Base-by-base conservation (phyloP, 2,329 filamentous ascomycete genomes). In the Hymenoscyphus linearis region DNA sequence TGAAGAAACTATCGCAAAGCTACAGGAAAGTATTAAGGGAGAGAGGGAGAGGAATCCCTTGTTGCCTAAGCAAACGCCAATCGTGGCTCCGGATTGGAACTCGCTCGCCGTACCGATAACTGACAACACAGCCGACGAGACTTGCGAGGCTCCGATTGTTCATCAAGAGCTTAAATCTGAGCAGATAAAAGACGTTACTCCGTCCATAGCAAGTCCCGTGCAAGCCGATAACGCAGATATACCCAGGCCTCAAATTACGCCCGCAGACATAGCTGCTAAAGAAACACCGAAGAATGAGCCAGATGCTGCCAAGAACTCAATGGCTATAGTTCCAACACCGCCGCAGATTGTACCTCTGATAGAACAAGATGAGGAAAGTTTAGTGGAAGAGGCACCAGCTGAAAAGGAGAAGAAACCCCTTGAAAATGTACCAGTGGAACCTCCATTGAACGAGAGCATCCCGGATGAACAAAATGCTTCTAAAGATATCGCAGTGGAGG, bases 1-100 rank as follows among this genome's bases (percentile, higher is more conserved):
- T 22, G 71, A 71, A 55, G 64, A 68, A 27, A 71, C 73, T 55
- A 69, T 73, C 40, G 63, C 67, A 10, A 67, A 66, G 40, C 57
- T 69, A 14, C 61, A 69, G 47, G 62, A 62, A n/a, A 36, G 70
- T 52, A 65, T 71, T 50, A 58, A 60, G 6, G 40, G 64, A 57
- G 54, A 63, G 5, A 40, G 58, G 10, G 62, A 62, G 27, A 59
- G 65, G 18, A 68, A 70, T 55, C 66, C 67, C 16, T 54, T 68
- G 22, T 58, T 67, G 10, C 61, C 64, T 37, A 59, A 44, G 26
- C 53, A 55, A 5, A 59, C 63, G 12, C 55, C 60, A 7, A 35
- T 60, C 22, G 59, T 59, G 10, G 47, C 63, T 1, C 40, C 25
- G 31, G 62, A 68, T 50, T 34, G 71, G 13, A 62, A 65, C 18